Conservation (phyloP, 768 basidiomycete species). For the Leccinum rimulosum region DNA sequence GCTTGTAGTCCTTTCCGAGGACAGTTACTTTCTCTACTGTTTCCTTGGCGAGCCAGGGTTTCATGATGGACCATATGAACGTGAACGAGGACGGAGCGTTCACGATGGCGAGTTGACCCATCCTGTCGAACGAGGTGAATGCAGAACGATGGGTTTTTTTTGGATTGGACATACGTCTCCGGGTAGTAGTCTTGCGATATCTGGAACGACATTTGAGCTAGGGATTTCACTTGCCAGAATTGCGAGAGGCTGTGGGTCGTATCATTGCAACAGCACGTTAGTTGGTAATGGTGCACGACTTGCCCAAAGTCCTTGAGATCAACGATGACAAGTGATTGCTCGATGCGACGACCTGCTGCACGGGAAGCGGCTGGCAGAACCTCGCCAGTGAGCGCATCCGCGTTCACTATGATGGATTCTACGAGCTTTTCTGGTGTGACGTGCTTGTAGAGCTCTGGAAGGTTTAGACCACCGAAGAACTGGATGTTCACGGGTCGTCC, state of each 20-base stretch:
- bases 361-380: conserved; percentile 63
- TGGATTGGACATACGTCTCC: conserved; percentile 53
- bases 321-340: conserved; percentile 59
- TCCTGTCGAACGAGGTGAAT: conserved; percentile 37
- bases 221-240: conserved; percentile 74
- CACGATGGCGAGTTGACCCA: conserved; percentile 69
- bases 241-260: conserved; percentile 48
- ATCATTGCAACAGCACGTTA: not conserved
- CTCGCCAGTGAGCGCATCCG: conserved; percentile 62
- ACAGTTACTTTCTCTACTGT: conserved; percentile 68
- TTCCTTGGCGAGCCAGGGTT: conserved; percentile 72
- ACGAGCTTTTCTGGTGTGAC: conserved; percentile 61
- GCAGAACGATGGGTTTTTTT: not conserved
- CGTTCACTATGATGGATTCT: conserved; percentile 61
- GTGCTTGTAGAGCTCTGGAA: conserved; percentile 52
- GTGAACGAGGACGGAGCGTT: conserved; percentile 75
- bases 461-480: conserved; percentile 56
- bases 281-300: conserved; percentile 15
- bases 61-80: conserved; percentile 66
- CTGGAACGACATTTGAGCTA: conserved; percentile 63
- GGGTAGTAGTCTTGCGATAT: conserved; percentile 79
- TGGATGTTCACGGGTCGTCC: conserved; percentile 74
- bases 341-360: conserved; percentile 50
- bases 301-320: conserved; percentile 73
- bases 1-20: conserved; percentile 57